Percentiles rank a stretch among this genome's conserved stretches.
Evolutionary conservation across 495 filamentous ascomycete species (phyloP).

Genomic region (Lepraria neglecta): DNA sequence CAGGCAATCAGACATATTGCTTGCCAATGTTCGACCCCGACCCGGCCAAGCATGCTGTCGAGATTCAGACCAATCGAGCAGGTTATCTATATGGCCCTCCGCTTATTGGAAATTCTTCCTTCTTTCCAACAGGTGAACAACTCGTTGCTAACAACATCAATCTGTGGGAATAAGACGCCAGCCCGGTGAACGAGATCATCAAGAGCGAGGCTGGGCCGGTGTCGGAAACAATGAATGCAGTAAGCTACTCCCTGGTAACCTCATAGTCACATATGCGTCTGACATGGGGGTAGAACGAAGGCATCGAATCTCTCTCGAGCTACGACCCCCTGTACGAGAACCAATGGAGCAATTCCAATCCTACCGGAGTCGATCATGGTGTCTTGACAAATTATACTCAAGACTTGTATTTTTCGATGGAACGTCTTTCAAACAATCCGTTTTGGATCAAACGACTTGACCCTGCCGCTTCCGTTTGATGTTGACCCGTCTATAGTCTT

Average conservation of each 20-base stretch:
- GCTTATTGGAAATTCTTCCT: slow-evolving; percentile 24
- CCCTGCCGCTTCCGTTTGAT: slow-evolving; percentile 29
- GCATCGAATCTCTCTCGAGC: slow-evolving; percentile 30
- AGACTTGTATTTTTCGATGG: slow-evolving; percentile 38
- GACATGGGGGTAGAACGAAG: slow-evolving; percentile 20
- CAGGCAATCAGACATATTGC: neutral
- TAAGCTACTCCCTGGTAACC: neutral
- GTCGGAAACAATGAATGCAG: slow-evolving; percentile 12
- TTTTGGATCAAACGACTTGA: slow-evolving; percentile 32
- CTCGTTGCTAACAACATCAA: slow-evolving; percentile 14
- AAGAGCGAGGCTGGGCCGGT: slow-evolving; percentile 21
- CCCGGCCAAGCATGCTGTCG: neutral
- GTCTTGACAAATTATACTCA: slow-evolving; percentile 36
- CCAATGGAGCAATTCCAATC: slow-evolving; percentile 33
- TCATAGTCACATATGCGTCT: neutral
- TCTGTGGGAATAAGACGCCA: slow-evolving; percentile 11
- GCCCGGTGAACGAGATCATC: slow-evolving; percentile 10
- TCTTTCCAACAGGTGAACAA: slow-evolving; percentile 22
- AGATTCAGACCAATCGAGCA: slow-evolving; percentile 17
- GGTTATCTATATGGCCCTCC: slow-evolving; percentile 26
- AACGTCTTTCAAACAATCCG: slow-evolving; percentile 34
- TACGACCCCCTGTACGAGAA: slow-evolving; percentile 32
- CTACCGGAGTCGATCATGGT: slow-evolving; percentile 28
- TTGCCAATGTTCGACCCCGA: slow-evolving; percentile 1
- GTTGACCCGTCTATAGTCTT: slow-evolving; percentile 27